These are phyloP conservation scores for Septoria linicola DNA, from an alignment of 2,329 filamentous ascomycete genomes.

Conservation along the genomic window DNA sequence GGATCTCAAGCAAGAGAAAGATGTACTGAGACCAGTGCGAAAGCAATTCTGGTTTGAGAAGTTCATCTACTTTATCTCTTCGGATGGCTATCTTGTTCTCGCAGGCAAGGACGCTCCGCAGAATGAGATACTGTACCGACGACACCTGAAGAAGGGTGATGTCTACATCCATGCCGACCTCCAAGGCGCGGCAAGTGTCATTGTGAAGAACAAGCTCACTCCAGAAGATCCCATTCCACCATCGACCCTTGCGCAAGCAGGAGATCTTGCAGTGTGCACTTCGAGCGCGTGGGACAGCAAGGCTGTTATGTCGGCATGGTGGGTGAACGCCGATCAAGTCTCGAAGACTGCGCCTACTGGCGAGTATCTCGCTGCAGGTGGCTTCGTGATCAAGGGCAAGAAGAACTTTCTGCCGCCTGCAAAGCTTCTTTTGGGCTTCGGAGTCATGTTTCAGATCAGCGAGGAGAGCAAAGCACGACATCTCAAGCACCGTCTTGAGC, in stretches of 20 bases:
- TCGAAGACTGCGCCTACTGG: slow-evolving; percentile 79
- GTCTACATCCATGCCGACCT: slow-evolving; percentile 90
- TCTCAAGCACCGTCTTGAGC: slow-evolving; percentile 66
- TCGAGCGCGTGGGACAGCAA: slow-evolving; percentile 96
- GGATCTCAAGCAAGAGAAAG: slow-evolving; percentile 86
- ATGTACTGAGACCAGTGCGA: slow-evolving; percentile 76
- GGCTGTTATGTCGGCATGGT: slow-evolving; percentile 92
- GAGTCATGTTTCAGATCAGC: slow-evolving; percentile 82
- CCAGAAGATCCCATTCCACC: slow-evolving; percentile 86
- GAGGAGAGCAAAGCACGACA: slow-evolving; percentile 82
- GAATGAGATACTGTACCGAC: slow-evolving; percentile 86
- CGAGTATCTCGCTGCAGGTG: slow-evolving; percentile 74
- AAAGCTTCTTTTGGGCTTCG: slow-evolving; percentile 83
- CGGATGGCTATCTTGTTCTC: slow-evolving; percentile 89
- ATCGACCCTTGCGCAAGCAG: slow-evolving; percentile 86
- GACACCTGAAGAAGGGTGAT: slow-evolving; percentile 83
- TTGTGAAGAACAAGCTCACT: slow-evolving; percentile 83
- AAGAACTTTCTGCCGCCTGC: slow-evolving; percentile 91
- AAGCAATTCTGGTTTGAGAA: slow-evolving; percentile 96
- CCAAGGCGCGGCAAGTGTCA: slow-evolving; percentile 75
- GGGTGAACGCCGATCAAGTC: slow-evolving; percentile 87
- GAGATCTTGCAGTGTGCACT: slow-evolving; percentile 76
- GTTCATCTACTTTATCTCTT: slow-evolving; percentile 92
- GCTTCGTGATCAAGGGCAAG: slow-evolving; percentile 77
- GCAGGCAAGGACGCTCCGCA: slow-evolving; percentile 84